A percentile compares a stretch with the other conserved stretches of the same genome.
phyloP scores from a whole-genome alignment of 2,329 filamentous ascomycete genomes.

The Verticillium alfalfae region DNA sequence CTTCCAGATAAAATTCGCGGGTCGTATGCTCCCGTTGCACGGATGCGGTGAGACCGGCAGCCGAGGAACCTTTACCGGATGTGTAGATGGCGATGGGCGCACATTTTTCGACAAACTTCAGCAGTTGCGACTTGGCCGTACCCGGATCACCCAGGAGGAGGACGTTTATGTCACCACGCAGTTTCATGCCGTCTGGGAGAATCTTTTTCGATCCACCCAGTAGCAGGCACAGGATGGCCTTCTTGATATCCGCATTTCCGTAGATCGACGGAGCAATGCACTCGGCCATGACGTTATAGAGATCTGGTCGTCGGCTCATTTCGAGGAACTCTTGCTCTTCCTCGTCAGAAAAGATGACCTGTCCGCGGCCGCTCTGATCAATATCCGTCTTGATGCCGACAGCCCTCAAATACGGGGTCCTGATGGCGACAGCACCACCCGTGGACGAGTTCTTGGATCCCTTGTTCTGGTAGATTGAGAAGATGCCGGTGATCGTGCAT shows the following conservation, averaged over 20 bases:
- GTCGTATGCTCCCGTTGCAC: conserved; percentile 91
- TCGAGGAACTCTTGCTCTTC: conserved; percentile 96
- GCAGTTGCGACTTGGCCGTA: conserved; percentile 93
- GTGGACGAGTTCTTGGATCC: conserved; percentile 69
- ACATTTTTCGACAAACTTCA: conserved; percentile 96
- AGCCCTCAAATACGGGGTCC: conserved; percentile 89
- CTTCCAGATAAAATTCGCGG: conserved; percentile 95
- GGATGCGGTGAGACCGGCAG: conserved; percentile 93
- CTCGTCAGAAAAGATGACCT: conserved; percentile 80
- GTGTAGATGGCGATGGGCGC: conserved; percentile 98
- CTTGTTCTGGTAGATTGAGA: conserved; percentile 96
- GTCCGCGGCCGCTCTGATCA: conserved; percentile 83
- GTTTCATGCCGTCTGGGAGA: conserved; percentile 92
- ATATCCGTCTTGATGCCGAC: conserved; percentile 89
- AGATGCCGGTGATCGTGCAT: conserved; percentile 94
- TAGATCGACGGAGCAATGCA: conserved; percentile 98
- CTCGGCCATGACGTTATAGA: conserved; percentile 85
- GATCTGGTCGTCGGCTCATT: conserved; percentile 80
- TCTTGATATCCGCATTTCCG: conserved; percentile 94
- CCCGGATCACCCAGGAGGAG: conserved; percentile 93
- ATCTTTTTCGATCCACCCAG: conserved; percentile 98
- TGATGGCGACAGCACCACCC: conserved; percentile 83
- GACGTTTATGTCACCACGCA: conserved; percentile 97
- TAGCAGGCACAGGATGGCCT: conserved; percentile 88
- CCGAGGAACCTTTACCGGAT: conserved; percentile 95